Evolutionary conservation across 345 rosid genomes (phyloP).

Genomic region (Gossypium arboreum): DNA sequence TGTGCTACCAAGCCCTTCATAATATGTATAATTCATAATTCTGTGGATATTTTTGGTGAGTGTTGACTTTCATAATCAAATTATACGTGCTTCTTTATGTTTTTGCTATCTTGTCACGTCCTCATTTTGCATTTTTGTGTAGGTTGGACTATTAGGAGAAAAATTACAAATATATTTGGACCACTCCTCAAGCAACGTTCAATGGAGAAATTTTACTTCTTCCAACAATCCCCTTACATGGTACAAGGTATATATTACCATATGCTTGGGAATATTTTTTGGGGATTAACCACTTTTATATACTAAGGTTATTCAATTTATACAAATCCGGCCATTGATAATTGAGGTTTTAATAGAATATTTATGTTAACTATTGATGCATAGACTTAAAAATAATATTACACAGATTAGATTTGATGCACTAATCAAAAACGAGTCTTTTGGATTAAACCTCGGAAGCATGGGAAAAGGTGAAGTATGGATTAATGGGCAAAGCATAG

Average conservation of each 20-base stretch:
- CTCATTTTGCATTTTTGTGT: not conserved
- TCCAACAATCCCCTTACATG: conserved; percentile 48
- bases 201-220: conserved; percentile 48
- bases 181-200: conserved; percentile 36
- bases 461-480: conserved; percentile 65
- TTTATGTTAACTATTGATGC: not conserved
- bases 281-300: too few species aligned
- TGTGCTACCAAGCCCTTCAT: too few species aligned
- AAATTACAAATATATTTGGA: conserved; percentile 38
- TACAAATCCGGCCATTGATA: not conserved
- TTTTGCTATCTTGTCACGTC: too few species aligned
- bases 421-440: conserved; percentile 31
- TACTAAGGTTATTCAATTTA: too few species aligned
- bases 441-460: conserved; percentile 40
- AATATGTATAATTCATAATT: too few species aligned
- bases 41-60: too few species aligned
- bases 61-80: too few species aligned
- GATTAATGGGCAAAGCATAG: conserved; percentile 55
- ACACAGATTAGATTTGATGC: conserved; percentile 44
- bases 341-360: not conserved
- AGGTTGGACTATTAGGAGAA: conserved; percentile 81
- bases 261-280: not conserved
- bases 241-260: conserved; percentile 59
- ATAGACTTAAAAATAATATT: not conserved
- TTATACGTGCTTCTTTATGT: too few species aligned